A percentile compares a stretch with the other conserved stretches of the same genome.
Conservation (phyloP, 2,329 filamentous ascomycete genomes). For the Pseudogymnoascus sp. region DNA sequence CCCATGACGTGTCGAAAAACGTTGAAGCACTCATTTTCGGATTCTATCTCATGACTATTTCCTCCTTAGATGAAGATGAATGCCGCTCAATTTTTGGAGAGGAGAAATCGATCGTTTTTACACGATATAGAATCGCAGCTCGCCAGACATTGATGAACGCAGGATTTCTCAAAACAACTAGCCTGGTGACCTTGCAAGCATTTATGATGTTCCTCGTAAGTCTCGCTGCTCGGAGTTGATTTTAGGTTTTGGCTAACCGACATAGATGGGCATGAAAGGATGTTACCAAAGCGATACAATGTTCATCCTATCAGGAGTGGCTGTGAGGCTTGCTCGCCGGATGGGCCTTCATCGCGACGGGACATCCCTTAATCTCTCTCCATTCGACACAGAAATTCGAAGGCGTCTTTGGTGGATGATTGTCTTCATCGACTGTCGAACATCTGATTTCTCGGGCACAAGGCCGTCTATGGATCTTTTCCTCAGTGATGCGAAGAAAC, state of each 20-base stretch:
- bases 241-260: neutral
- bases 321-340: slow-evolving; percentile 17
- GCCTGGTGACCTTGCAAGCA: slow-evolving; percentile 17
- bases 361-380: slow-evolving; percentile 42
- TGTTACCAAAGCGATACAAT: slow-evolving; percentile 14
- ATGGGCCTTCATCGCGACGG: slow-evolving; percentile 34
- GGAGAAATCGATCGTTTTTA: slow-evolving; percentile 12
- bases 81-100: slow-evolving; percentile 16
- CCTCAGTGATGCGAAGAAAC: slow-evolving; percentile 41
- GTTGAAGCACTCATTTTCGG: slow-evolving; percentile 16
- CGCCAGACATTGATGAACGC: slow-evolving; percentile 17
- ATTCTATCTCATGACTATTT: slow-evolving; percentile 15
- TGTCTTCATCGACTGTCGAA: slow-evolving; percentile 45
- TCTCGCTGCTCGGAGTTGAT: neutral
- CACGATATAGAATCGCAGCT: slow-evolving; percentile 16
- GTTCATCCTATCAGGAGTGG: slow-evolving; percentile 16
- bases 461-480: slow-evolving; percentile 35
- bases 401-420: slow-evolving; percentile 56
- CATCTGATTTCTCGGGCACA: slow-evolving; percentile 43
- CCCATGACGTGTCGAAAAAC: slow-evolving; percentile 15
- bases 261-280: slow-evolving; percentile 13
- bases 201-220: slow-evolving; percentile 17
- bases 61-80: slow-evolving; percentile 15
- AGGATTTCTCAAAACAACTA: slow-evolving; percentile 17
- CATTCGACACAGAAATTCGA: slow-evolving; percentile 47